phyloP scores from a whole-genome alignment of 1,284 basidiomycete genomes.

The Apiotrichum laibachii region DNA sequence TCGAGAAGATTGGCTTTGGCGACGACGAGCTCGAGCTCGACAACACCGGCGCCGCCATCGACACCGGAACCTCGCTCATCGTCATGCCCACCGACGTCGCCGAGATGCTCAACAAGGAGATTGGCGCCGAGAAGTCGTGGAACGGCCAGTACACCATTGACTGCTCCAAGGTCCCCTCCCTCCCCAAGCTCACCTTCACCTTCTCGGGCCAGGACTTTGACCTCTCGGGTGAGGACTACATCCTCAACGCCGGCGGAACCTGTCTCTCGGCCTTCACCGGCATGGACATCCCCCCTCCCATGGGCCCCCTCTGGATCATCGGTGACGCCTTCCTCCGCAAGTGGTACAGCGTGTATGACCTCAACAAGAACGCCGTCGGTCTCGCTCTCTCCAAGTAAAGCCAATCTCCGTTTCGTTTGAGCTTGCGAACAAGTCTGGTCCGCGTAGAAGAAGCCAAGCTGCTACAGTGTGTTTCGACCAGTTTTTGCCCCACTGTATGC shows the following conservation, averaged over 20 bases:
- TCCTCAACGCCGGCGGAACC: constrained; percentile 81
- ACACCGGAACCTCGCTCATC: constrained; percentile 63
- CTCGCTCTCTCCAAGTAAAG: constrained; percentile 41
- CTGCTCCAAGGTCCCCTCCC: constrained; percentile 73
- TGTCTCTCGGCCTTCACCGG: constrained; percentile 95
- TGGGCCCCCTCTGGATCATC: constrained; percentile 87
- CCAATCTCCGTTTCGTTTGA: neutral
- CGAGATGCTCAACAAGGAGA: constrained; percentile 96
- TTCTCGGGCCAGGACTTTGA: constrained; percentile 11
- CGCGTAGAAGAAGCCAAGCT: too few species aligned
- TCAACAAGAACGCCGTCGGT: constrained; percentile 58
- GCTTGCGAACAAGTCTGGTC: too few species aligned
- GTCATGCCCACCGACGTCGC: constrained; percentile 85
- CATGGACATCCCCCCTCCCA: constrained; percentile 84
- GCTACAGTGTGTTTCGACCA: too few species aligned
- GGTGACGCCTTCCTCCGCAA: constrained; percentile 82
- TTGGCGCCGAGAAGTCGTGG: constrained; percentile 88
- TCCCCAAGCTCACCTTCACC: constrained; percentile 57
- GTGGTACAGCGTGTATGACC: constrained; percentile 93
- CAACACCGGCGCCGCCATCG: constrained; percentile 91
- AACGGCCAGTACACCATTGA: constrained; percentile 92
- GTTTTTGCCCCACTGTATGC: too few species aligned
- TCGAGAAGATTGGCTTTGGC: constrained; percentile 80
- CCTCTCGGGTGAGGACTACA: constrained; percentile 76
- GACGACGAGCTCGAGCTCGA: constrained; percentile 80